phyloP scores from a whole-genome alignment of 352 stramenopile species.

The Phytophthora kernoviae region DNA sequence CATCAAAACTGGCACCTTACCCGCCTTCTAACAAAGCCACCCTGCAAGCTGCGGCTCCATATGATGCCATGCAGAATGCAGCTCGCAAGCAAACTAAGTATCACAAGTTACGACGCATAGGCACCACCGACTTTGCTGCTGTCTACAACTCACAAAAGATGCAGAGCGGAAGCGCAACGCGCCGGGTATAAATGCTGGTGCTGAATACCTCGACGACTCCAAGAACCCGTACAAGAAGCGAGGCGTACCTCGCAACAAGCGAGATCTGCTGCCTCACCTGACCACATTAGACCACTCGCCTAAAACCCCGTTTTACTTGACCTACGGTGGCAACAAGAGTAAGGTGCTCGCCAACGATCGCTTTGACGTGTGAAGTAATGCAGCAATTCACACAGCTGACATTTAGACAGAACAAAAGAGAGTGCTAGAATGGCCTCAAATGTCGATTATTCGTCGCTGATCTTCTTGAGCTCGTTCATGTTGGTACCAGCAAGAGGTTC shows the following conservation, averaged over 20 bases:
- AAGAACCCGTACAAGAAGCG: conserved; percentile 78
- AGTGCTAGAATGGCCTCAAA: conserved; percentile 7
- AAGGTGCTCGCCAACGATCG: conserved; percentile 70
- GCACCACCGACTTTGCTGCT: conserved; percentile 48
- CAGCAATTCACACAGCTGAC: conserved; percentile 4
- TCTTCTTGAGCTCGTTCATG: conserved; percentile 88
- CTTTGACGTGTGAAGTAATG: conserved; percentile 56
- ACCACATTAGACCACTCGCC: conserved; percentile 49
- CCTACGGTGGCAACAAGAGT: conserved; percentile 64
- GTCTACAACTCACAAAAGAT: conserved; percentile 60
- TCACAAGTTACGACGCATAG: conserved; percentile 56
- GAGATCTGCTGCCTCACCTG: conserved; percentile 54
- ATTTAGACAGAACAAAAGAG: conserved; percentile 1
- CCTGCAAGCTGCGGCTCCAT: conserved; percentile 50
- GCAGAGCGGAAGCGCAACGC: conserved; percentile 39
- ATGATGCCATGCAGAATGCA: conserved; percentile 44
- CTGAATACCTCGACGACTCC: conserved; percentile 65
- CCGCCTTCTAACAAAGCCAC: conserved; percentile 56
- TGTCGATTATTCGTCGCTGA: conserved; percentile 69
- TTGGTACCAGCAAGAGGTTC: conserved; percentile 79
- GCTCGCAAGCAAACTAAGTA: conserved; percentile 67
- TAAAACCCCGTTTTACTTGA: conserved; percentile 63
- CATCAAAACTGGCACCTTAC: conserved; percentile 52
- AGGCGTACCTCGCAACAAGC: conserved; percentile 49
- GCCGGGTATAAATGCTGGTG: conserved; percentile 55